Conservation (phyloP, 441 rosid genomes). For the Viola pubescens region DNA sequence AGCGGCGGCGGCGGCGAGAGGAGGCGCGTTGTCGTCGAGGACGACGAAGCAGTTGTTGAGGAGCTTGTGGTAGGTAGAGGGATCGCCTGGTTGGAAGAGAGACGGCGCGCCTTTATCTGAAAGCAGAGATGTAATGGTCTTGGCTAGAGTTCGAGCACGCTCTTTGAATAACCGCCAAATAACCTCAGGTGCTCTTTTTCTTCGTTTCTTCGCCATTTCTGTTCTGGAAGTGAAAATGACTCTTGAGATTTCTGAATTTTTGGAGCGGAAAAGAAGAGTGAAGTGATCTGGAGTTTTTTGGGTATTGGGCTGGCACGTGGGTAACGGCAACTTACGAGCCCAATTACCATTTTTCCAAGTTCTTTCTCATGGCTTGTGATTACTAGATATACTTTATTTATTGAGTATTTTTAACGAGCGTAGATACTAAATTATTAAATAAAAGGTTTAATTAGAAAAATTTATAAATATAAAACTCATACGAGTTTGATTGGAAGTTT, state of each 20-base stretch:
- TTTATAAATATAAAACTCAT: no score
- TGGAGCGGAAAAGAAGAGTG: background rate
- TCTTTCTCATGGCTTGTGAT: background rate
- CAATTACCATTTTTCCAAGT: no score
- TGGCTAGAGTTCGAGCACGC: slow-evolving; percentile 38
- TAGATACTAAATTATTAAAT: no score
- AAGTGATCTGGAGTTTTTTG: background rate
- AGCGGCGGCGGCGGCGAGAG: slow-evolving; percentile 23
- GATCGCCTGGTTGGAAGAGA: slow-evolving; percentile 49
- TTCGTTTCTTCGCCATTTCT: slow-evolving; percentile 41
- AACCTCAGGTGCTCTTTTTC: slow-evolving; percentile 45
- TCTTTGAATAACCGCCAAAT: slow-evolving; percentile 46
- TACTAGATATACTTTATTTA: no score
- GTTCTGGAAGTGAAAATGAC: background rate
- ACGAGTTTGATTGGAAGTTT: no score
- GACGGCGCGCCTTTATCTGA: slow-evolving; percentile 25
- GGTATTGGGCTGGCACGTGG: background rate
- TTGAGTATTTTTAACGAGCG: no score
- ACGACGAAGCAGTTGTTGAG: slow-evolving; percentile 55
- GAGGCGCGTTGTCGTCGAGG: slow-evolving; percentile 37
- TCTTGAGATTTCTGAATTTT: background rate
- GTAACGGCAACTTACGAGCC: background rate
- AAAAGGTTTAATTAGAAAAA: no score
- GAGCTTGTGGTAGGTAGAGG: slow-evolving; percentile 43
- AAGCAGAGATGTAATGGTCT: slow-evolving; percentile 32